These are phyloP conservation scores for Carex cristatella DNA, from an alignment of 176 grass and related monocot genomes.

Conservation along the genomic window DNA sequence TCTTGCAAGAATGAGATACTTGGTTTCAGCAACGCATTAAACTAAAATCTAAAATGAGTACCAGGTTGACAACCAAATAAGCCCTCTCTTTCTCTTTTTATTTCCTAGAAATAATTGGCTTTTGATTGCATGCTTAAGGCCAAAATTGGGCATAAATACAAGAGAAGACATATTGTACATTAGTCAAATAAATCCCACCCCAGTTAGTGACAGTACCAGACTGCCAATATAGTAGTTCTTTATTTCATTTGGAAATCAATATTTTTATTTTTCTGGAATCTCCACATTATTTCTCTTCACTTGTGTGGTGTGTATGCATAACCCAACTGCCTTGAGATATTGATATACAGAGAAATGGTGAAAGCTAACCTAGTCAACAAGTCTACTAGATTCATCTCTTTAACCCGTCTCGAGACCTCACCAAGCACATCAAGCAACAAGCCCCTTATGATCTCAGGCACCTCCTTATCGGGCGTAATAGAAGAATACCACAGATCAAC, in stretches of 20 bases:
- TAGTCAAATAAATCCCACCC: not conserved
- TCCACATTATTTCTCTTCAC: not conserved
- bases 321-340: not conserved
- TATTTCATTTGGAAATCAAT: not conserved
- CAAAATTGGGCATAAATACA: not conserved
- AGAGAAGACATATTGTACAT: not conserved
- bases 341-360: conserved; percentile 10
- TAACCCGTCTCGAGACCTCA: conserved; percentile 73
- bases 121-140: not conserved
- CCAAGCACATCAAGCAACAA: conserved; percentile 82
- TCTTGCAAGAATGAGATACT: conserved; percentile 9
- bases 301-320: not conserved
- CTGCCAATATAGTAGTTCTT: not conserved
- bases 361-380: conserved; percentile 72
- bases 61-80: not conserved
- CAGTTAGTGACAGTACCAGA: not conserved
- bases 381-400: conserved; percentile 90
- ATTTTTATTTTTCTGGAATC: not conserved
- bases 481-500: conserved; percentile 81
- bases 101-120: not conserved
- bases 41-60: not conserved
- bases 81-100: not conserved
- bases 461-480: conserved; percentile 86
- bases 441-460: conserved; percentile 68
- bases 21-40: not conserved